Conservation (phyloP, 306 rosid species). For the Cucurbita pepo region DNA sequence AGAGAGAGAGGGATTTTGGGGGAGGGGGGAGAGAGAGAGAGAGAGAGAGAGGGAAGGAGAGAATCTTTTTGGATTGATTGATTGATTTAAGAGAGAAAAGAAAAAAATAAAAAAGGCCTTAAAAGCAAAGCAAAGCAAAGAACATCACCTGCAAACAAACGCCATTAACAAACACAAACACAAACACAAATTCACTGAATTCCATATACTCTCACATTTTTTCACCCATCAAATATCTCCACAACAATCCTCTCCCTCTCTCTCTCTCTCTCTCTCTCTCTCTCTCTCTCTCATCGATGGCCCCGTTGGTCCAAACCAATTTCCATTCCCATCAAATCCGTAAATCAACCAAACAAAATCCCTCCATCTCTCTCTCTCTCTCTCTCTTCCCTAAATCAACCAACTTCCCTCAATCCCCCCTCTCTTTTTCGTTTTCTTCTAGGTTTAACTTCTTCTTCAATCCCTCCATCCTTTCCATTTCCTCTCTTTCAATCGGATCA, state of each 20-base stretch:
- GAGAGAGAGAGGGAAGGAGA: not conserved
- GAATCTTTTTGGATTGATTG: not conserved
- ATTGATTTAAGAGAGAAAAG: not conserved
- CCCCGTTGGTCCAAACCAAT: conserved; percentile 99
- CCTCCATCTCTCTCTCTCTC: conserved; percentile 45
- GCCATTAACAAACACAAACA: not conserved
- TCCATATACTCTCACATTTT: not conserved
- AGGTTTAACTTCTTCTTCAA: conserved; percentile 39
- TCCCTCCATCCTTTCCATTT: not conserved
- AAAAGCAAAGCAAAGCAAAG: not conserved
- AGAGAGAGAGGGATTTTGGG: not conserved
- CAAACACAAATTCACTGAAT: not conserved
- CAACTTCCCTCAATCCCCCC: conserved; percentile 41
- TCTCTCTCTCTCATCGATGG: conserved; percentile 46
- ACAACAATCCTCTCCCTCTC: not conserved
- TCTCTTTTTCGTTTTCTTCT: conserved; percentile 43
- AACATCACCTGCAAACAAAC: not conserved
- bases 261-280: conserved; percentile 15
- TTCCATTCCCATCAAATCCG: conserved; percentile 40
- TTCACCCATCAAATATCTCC: not conserved
- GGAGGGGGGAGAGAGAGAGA: not conserved
- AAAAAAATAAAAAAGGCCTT: not conserved
- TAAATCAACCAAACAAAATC: conserved; percentile 14
- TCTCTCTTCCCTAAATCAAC: not conserved
- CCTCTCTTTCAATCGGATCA: conserved; percentile 35